Evolutionary conservation across 2,329 filamentous ascomycete species (phyloP).

Genomic region (Claviceps monticola): DNA sequence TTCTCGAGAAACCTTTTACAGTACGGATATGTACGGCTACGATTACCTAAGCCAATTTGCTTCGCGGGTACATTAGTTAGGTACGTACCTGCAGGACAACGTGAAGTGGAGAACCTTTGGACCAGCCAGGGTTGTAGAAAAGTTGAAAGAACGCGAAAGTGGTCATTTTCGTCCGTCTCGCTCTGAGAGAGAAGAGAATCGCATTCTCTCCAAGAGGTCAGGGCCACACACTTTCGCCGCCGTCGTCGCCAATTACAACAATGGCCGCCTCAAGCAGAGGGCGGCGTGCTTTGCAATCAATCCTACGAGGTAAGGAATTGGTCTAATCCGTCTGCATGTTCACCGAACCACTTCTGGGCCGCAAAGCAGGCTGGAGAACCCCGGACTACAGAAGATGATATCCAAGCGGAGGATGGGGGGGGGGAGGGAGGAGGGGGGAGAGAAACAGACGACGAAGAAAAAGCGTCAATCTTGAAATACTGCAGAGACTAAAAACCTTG

Average conservation of each 20-base stretch:
- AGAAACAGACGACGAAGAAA: too few species aligned
- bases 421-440: background rate
- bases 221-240: background rate
- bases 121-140: slow-evolving; percentile 7
- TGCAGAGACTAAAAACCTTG: background rate
- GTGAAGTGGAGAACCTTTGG: background rate
- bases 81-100: slow-evolving; percentile 1
- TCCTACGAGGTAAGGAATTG: slow-evolving; percentile 31
- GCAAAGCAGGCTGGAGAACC: too few species aligned
- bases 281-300: slow-evolving; percentile 31
- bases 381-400: too few species aligned
- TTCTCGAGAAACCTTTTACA: too few species aligned
- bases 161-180: slow-evolving; percentile 1
- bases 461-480: background rate
- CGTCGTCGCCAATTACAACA: background rate
- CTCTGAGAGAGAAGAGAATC: background rate
- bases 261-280: slow-evolving; percentile 46
- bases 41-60: background rate
- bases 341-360: background rate
- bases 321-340: background rate
- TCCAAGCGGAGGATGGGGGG: background rate
- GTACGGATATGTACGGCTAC: too few species aligned
- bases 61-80: background rate
- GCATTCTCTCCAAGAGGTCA: slow-evolving; percentile 7
- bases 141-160: slow-evolving; percentile 7